Percentiles rank a stretch among this genome's conserved stretches.
These are phyloP conservation scores for Castanospermum australe DNA, from an alignment of 306 rosid genomes.

Conservation along the genomic window DNA sequence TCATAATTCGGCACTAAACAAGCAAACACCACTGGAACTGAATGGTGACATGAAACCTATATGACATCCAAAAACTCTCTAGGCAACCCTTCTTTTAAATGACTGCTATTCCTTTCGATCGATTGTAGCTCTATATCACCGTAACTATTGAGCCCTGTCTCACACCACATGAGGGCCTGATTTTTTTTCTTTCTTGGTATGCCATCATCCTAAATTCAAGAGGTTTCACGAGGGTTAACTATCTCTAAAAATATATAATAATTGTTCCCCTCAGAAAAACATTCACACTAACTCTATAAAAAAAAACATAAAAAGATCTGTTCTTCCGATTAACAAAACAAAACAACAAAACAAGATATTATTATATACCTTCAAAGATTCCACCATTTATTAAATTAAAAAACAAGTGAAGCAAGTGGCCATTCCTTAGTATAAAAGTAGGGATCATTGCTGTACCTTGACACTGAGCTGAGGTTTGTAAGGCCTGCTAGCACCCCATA, in stretches of 20 bases:
- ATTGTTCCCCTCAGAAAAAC: neutral
- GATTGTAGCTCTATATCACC: neutral
- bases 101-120: neutral
- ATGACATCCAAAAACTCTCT: too few relatives aligned
- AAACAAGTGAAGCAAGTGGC: neutral
- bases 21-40: neutral
- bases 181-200: neutral
- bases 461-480: conserved; percentile 52
- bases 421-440: neutral
- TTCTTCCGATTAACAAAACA: neutral
- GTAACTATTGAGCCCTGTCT: neutral
- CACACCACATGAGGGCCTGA: conserved; percentile 12
- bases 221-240: neutral
- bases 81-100: neutral
- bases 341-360: neutral
- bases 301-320: neutral
- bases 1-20: neutral
- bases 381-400: conserved; percentile 4
- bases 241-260: neutral
- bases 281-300: neutral
- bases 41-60: neutral
- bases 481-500: conserved; percentile 69
- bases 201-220: neutral
- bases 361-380: neutral
- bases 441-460: conserved; percentile 46